phyloP scores from a whole-genome alignment of 2,329 filamentous ascomycete species.

The Xylariaceae sp. region DNA sequence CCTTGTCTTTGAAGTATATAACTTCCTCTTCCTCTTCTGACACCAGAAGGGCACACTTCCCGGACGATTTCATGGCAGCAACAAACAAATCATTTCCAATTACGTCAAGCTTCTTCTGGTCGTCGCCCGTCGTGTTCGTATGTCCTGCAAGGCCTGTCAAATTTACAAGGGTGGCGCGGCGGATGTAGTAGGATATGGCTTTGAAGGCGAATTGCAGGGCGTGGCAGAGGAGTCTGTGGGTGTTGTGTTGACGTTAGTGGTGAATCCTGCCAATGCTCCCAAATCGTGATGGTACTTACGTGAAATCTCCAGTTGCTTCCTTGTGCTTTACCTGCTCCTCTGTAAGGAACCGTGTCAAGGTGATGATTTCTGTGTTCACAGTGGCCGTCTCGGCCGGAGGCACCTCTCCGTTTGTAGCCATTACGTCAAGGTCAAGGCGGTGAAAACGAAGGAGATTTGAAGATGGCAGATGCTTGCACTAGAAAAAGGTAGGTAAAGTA shows the following conservation, averaged over 20 bases:
- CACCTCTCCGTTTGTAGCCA: conserved; percentile 33
- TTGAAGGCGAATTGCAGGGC: conserved; percentile 99
- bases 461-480: background rate
- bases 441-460: background rate
- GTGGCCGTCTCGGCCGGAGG: conserved; percentile 64
- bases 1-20: conserved; percentile 79
- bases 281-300: conserved; percentile 59
- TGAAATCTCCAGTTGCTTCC: conserved; percentile 97
- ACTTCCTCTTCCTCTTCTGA: conserved; percentile 96
- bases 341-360: conserved; percentile 91
- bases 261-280: background rate
- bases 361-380: conserved; percentile 95
- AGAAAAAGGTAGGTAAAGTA: no score
- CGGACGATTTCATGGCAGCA: conserved; percentile 89
- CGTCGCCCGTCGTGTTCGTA: conserved; percentile 93
- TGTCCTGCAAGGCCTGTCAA: conserved; percentile 93
- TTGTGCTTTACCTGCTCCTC: conserved; percentile 93
- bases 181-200: conserved; percentile 99
- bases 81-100: conserved; percentile 99
- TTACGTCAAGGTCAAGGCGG: conserved; percentile 15
- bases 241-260: conserved; percentile 7
- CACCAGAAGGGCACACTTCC: conserved; percentile 88
- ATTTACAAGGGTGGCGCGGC: conserved; percentile 91
- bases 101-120: conserved; percentile 99
- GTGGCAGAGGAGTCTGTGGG: conserved; percentile 92